These are phyloP conservation scores for Podospora pseudopauciseta DNA, from an alignment of 495 filamentous ascomycete genomes.

Conservation along the genomic window DNA sequence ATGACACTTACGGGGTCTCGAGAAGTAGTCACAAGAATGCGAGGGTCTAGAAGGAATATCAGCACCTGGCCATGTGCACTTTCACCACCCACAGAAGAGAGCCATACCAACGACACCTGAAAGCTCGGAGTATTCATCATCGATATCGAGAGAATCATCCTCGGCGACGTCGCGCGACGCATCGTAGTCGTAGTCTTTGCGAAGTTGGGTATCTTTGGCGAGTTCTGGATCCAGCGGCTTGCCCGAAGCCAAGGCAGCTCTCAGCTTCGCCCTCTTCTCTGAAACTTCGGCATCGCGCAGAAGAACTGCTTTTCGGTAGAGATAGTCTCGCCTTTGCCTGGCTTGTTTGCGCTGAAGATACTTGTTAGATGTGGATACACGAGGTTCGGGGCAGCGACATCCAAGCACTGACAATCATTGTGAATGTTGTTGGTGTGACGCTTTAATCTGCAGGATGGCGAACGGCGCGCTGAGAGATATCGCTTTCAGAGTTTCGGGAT, in stretches of 20 bases:
- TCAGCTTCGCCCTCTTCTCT: constrained; percentile 82
- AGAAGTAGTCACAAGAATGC: constrained; percentile 82
- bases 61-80: not conserved
- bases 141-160: constrained; percentile 71
- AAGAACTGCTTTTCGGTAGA: constrained; percentile 67
- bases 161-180: constrained; percentile 61
- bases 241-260: constrained; percentile 71
- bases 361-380: constrained; percentile 20
- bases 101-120: constrained; percentile 27
- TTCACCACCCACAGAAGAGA: constrained; percentile 2
- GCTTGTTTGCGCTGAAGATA: constrained; percentile 60
- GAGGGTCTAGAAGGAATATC: constrained; percentile 19
- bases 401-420: constrained; percentile 34
- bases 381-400: constrained; percentile 7
- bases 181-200: constrained; percentile 91
- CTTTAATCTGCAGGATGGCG: not conserved
- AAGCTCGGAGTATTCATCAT: constrained; percentile 65
- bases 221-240: constrained; percentile 84
- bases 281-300: constrained; percentile 90
- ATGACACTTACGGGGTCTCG: constrained; percentile 82
- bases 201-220: constrained; percentile 80
- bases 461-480: not conserved
- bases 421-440: constrained; percentile 4
- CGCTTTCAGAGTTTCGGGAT: not conserved
- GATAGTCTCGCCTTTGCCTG: constrained; percentile 86